Base-by-base conservation (phyloP, 2,329 filamentous ascomycete genomes). In the Aspergillus aculeatus region DNA sequence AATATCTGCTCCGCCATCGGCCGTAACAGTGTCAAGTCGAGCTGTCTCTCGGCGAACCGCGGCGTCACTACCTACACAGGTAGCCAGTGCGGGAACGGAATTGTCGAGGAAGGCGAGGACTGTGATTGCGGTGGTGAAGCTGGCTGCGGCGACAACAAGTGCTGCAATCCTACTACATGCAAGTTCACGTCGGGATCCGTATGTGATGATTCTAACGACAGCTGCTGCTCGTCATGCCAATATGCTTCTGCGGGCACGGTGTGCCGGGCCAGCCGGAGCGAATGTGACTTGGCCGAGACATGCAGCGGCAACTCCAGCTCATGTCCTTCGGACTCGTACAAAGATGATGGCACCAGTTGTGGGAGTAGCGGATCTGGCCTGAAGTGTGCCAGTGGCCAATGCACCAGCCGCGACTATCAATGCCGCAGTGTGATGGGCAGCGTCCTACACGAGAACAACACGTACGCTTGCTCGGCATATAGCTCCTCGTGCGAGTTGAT, bases 61-160 rank as follows among this genome's bases (percentile, higher is more conserved):
- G 88, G 90, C 64, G 87, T 99, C 50, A 84, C 85, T 32, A 95
- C 90, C 29, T 91, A 96, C 67, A 89, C 87, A 0, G 91, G 89
- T 57, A 89, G 89, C 67, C 88, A 93, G 72, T 99, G 95, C 76
- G 95, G 95, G 59, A 99, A 99, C 76, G 95, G 95, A 56, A 98
- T 99, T 65, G 95, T 99, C 54, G 95, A 98, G 77, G 81, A 84
- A 19, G 95, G 92, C 64, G 95, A 99, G 77, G 90, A 99, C 56
- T 99, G 95, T 77, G 95, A 99, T 76, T 99, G 95, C 70, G 95
- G 95, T 63, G 94, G 94, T 57, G 78, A 81, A 14, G 76, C 80
- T 14, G 85, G 85, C 44, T 99, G 95, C 73, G 85, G 81, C 24
- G 77, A 82, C 69, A 95, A 98, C 77, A 71, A 75, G 14, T 99